These are phyloP conservation scores for Tillandsia fasciculata DNA, from an alignment of 176 grass and related monocot genomes.

Conservation along the genomic window DNA sequence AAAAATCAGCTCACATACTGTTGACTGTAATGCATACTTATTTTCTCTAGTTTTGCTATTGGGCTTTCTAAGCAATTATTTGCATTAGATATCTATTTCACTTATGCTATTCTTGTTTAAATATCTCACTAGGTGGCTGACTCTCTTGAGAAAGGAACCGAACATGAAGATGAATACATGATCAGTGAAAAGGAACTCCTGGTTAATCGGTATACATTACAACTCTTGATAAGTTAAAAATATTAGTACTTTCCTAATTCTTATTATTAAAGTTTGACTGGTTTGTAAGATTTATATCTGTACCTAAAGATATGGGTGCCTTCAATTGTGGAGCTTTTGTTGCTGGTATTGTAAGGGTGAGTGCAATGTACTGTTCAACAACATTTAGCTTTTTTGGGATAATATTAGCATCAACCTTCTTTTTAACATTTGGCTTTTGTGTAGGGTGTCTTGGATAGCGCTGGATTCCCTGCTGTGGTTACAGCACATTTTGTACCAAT, in stretches of 20 bases:
- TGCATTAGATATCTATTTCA: background rate
- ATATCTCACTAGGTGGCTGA: constrained; percentile 64
- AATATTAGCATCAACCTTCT: background rate
- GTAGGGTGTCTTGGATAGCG: constrained; percentile 78
- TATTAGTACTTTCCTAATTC: constrained; percentile 15
- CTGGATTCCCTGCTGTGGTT: constrained; percentile 81
- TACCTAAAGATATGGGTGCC: constrained; percentile 97
- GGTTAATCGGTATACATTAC: constrained; percentile 65
- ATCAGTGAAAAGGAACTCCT: constrained; percentile 99
- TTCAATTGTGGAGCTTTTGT: constrained; percentile 98
- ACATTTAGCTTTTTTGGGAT: constrained; percentile 2
- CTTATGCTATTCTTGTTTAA: constrained; percentile 17
- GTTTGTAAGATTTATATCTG: constrained; percentile 72
- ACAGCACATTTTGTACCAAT: constrained; percentile 89
- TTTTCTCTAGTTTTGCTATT: background rate
- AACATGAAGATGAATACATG: constrained; percentile 99
- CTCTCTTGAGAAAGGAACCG: constrained; percentile 99
- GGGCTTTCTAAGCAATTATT: background rate
- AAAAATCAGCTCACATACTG: background rate
- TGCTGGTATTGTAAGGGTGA: constrained; percentile 85
- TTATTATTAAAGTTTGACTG: background rate
- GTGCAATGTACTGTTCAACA: constrained; percentile 3
- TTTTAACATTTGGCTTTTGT: background rate
- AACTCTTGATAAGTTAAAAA: background rate
- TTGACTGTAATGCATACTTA: background rate